Conservation (phyloP, 2,329 filamentous ascomycete species). For the Elsinoe fawcettii region DNA sequence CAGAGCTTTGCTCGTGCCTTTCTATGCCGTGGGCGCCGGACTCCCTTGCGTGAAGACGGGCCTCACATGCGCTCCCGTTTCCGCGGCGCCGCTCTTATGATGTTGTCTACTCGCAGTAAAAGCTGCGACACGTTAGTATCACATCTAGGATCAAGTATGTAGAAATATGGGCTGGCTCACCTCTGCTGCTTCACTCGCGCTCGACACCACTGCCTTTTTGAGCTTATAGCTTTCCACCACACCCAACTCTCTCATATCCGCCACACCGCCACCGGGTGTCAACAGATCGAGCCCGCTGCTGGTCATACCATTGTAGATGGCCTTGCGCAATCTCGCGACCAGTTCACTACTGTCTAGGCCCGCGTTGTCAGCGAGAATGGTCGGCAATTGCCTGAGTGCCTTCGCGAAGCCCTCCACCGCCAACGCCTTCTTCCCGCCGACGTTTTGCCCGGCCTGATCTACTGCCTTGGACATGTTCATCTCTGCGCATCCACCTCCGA, state of each 20-base stretch:
- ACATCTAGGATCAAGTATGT: neutral
- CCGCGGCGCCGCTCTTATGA: slow-evolving; percentile 87
- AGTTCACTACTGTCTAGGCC: slow-evolving; percentile 93
- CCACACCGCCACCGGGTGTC: slow-evolving; percentile 82
- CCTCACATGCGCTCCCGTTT: slow-evolving; percentile 66
- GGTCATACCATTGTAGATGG: slow-evolving; percentile 88
- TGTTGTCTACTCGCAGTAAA: slow-evolving; percentile 90
- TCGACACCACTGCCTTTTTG: slow-evolving; percentile 95
- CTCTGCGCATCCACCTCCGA: slow-evolving; percentile 93
- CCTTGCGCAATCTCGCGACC: slow-evolving; percentile 82
- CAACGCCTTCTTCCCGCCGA: slow-evolving; percentile 93
- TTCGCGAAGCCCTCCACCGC: slow-evolving; percentile 85
- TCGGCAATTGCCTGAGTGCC: slow-evolving; percentile 86
- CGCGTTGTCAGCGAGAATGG: slow-evolving; percentile 94
- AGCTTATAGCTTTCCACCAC: slow-evolving; percentile 98
- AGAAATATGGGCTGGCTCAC: slow-evolving; percentile 49
- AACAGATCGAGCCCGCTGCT: slow-evolving; percentile 85
- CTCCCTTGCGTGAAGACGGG: slow-evolving; percentile 19
- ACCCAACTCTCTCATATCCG: slow-evolving; percentile 91
- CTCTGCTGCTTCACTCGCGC: slow-evolving; percentile 92
- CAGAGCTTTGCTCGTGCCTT: neutral
- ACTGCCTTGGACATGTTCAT: slow-evolving; percentile 99
- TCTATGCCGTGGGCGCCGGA: neutral
- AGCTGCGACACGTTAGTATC: slow-evolving; percentile 48
- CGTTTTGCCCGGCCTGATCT: slow-evolving; percentile 83